Evolutionary conservation across 2,329 filamentous ascomycete species (phyloP).

Genomic region (Nannizziopsis barbatae): DNA sequence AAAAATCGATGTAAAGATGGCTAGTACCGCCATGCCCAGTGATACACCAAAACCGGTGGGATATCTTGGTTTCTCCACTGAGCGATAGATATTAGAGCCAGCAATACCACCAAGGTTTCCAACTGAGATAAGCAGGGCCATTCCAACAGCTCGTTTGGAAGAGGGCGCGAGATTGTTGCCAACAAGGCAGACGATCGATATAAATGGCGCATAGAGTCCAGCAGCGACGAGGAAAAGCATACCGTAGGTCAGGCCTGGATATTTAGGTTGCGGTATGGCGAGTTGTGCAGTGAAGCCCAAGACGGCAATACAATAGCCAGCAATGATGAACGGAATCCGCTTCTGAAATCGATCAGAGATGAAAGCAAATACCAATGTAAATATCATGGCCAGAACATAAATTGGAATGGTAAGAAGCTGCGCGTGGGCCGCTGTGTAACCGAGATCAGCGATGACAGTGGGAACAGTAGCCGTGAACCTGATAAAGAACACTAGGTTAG

Average conservation of each 20-base stretch:
- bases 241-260: constrained; percentile 13
- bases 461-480: constrained; percentile 20
- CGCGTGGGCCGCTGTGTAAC: constrained; percentile 33
- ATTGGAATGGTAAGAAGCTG: constrained; percentile 29
- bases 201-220: constrained; percentile 14
- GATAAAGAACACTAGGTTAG: constrained; percentile 14
- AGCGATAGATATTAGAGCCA: constrained; percentile 26
- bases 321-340: constrained; percentile 30
- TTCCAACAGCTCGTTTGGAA: constrained; percentile 34
- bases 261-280: constrained; percentile 20
- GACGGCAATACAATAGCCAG: constrained; percentile 59
- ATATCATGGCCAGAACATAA: constrained; percentile 20
- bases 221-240: constrained; percentile 14
- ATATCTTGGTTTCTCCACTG: constrained; percentile 24
- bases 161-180: constrained; percentile 29
- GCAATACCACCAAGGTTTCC: constrained; percentile 32
- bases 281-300: constrained; percentile 50
- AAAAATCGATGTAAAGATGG: constrained; percentile 18
- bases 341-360: constrained; percentile 22
- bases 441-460: constrained; percentile 24
- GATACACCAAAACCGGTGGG: constrained; percentile 27
- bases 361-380: constrained; percentile 21
- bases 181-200: constrained; percentile 13
- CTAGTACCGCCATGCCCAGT: constrained; percentile 21
- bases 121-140: constrained; percentile 33